These are phyloP conservation scores for Urtica urens DNA, from an alignment of 306 rosid genomes.

Conservation along the genomic window DNA sequence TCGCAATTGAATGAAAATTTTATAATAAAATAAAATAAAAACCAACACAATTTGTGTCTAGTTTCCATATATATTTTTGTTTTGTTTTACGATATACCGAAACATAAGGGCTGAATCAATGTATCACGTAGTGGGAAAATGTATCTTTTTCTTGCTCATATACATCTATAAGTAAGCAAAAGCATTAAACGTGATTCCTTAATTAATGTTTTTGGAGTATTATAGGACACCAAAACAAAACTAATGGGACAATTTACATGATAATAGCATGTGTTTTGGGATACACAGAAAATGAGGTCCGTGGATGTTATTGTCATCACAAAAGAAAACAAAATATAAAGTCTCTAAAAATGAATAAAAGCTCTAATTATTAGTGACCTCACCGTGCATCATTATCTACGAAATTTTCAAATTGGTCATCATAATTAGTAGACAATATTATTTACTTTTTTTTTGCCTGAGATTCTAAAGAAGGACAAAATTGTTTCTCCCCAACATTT, in stretches of 20 bases:
- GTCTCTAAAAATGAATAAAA: background rate
- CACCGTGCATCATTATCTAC: conserved; percentile 26
- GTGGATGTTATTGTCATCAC: background rate
- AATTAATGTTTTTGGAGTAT: conserved; percentile 17
- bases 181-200: conserved; percentile 18
- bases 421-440: conserved; percentile 16
- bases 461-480: conserved; percentile 9
- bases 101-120: conserved; percentile 17
- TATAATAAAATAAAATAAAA: no score
- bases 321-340: background rate
- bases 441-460: conserved; percentile 6
- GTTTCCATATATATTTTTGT: background rate
- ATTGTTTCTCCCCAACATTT: conserved; percentile 15
- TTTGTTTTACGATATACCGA: conserved; percentile 12
- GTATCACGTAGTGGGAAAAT: conserved; percentile 24
- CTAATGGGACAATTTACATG: conserved; percentile 36
- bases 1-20: no score
- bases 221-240: conserved; percentile 27
- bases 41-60: conserved; percentile 1
- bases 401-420: background rate
- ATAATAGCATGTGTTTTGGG: conserved; percentile 4
- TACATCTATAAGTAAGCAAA: conserved; percentile 21
- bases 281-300: background rate
- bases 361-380: conserved; percentile 27
- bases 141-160: conserved; percentile 5